These are phyloP conservation scores for Glebionis coronaria DNA, from an alignment of 129 eudicot genomes.

Conservation along the genomic window DNA sequence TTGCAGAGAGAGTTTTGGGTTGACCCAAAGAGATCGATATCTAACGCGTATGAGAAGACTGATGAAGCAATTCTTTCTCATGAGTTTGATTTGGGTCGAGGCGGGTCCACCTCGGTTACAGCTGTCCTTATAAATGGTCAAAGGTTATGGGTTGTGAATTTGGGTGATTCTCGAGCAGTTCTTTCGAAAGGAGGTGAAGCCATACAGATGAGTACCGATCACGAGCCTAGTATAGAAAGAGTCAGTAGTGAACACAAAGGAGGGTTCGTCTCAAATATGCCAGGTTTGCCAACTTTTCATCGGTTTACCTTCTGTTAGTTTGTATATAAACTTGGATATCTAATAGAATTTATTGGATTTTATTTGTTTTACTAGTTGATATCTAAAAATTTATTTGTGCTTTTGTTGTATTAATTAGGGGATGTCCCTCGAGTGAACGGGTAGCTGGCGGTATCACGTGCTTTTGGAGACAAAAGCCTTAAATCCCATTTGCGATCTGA, in stretches of 20 bases:
- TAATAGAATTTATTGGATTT: no score
- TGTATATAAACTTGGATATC: no score
- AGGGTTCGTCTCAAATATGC: slow-evolving; percentile 74
- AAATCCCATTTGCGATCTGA: no score
- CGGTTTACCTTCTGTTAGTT: slow-evolving; percentile 15
- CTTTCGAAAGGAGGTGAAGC: slow-evolving; percentile 59
- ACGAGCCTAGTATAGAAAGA: slow-evolving; percentile 61
- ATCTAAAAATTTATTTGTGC: background rate
- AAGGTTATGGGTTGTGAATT: slow-evolving; percentile 65
- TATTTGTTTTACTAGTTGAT: no score
- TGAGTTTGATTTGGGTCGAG: slow-evolving; percentile 53
- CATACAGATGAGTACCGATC: slow-evolving; percentile 60
- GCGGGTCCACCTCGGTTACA: slow-evolving; percentile 78
- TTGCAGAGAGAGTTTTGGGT: slow-evolving; percentile 59
- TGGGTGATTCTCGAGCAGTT: slow-evolving; percentile 85
- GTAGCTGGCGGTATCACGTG: no score
- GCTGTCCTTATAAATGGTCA: slow-evolving; percentile 59
- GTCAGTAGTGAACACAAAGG: slow-evolving; percentile 63
- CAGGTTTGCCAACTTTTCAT: slow-evolving; percentile 41
- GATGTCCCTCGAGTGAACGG: no score
- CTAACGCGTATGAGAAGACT: slow-evolving; percentile 64
- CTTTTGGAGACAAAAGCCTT: no score
- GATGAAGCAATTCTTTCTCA: slow-evolving; percentile 61
- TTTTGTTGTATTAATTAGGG: slow-evolving; percentile 18
- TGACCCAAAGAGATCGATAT: slow-evolving; percentile 51